phyloP scores from a whole-genome alignment of 768 basidiomycete genomes.

The Serendipita sp. region DNA sequence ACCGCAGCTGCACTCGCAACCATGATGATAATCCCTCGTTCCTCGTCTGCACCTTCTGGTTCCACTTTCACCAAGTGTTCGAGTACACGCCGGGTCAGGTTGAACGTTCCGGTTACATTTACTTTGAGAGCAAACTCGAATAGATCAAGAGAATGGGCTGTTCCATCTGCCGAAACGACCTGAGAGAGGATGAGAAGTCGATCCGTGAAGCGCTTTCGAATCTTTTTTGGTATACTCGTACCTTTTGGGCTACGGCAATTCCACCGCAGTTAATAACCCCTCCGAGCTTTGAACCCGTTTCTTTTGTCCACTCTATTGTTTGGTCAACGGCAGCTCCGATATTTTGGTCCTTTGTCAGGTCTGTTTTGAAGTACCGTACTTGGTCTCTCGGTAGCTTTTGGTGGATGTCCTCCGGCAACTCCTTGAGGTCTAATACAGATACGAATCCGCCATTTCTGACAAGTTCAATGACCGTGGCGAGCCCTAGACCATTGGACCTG shows the following conservation, averaged over 20 bases:
- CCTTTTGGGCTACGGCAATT: conserved; percentile 24
- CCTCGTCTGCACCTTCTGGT: conserved; percentile 31
- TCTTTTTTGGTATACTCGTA: background rate
- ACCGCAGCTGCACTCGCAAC: conserved; percentile 38
- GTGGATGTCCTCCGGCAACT: conserved; percentile 1
- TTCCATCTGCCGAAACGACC: conserved; percentile 31
- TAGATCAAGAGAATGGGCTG: conserved; percentile 32
- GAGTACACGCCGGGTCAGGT: conserved; percentile 38
- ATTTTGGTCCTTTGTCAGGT: conserved; percentile 19
- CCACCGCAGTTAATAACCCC: conserved; percentile 47
- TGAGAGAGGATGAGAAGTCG: conserved; percentile 13
- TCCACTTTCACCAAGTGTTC: conserved; percentile 32
- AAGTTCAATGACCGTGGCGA: conserved; percentile 34
- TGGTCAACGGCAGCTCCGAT: conserved; percentile 18
- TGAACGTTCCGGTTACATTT: conserved; percentile 41
- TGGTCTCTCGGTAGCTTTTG: background rate
- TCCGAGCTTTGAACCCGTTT: conserved; percentile 31
- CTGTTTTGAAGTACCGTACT: conserved; percentile 14
- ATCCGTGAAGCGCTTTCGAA: background rate
- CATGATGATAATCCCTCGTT: conserved; percentile 42
- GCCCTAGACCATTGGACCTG: conserved; percentile 33
- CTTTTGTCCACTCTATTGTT: conserved; percentile 17
- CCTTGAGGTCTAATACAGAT: conserved; percentile 31
- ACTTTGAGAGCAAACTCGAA: conserved; percentile 39
- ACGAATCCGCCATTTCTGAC: conserved; percentile 29